Evolutionary conservation across 2,329 filamentous ascomycete species (phyloP), one percentile per base, ranked within the genome.

Genomic region (Tolypocladium ophioglossoides): DNA sequence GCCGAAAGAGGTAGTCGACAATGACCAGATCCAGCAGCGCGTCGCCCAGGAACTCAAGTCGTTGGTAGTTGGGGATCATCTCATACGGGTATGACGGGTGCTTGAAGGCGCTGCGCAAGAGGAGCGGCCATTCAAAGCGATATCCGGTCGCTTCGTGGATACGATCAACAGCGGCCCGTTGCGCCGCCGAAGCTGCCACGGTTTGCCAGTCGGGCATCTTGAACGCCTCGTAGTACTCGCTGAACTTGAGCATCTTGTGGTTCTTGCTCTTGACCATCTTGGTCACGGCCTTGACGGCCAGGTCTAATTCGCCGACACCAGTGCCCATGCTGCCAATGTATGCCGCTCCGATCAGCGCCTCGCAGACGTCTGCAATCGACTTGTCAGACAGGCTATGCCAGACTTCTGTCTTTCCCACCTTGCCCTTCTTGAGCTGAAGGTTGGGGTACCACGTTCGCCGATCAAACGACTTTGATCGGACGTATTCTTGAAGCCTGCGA

Each of bases 41-140:
- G 66, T 97, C 94, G 0, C 92, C 92, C 0, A 97, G 73, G 61
- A 97, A 97, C 62, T 97, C 92, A 0, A 97, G 80, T 2, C 91
- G 83, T 64, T 99, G 91, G 63, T 97, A 96, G 64, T 83, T 86
- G 0, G 91, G 92, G 0, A 96, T 78, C n/a, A 52, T n/a, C 57
- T 92, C 88, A 72, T 84, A 91, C 6, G 88, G 85, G 62, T 89
- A 89, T 0, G 91, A 96, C 0, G 91, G 86, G 63, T 97, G 94
- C 34, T 85, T 86, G 67, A 97, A 95, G 0, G 91, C 91, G 4
- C 88, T 95, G 8, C 88, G 81, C 1, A 95, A 76, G 0, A 97
- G 75, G 2, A 84, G 80, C 7, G 91, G 87, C 58, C 87, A 84
- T 1, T 75, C 79, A 74, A 99, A 99, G 11, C 64, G 66, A 60